Evolutionary conservation across 208 protist species (phyloP).

Genomic region (Crithidia sp.): DNA sequence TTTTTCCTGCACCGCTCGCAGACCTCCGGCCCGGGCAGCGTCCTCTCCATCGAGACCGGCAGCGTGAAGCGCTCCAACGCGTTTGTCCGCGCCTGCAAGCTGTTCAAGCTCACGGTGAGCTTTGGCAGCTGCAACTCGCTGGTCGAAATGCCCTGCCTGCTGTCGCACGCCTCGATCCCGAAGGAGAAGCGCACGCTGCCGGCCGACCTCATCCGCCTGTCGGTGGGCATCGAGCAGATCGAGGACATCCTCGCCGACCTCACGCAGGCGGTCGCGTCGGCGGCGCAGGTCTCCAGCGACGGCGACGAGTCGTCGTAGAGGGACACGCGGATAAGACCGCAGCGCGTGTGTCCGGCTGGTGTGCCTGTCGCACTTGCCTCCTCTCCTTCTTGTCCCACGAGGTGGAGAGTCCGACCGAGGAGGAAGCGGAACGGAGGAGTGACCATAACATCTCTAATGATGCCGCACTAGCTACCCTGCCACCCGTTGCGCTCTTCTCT

Average conservation of each 20-base stretch:
- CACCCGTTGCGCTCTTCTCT: too few species aligned
- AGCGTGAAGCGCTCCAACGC: constrained; percentile 55
- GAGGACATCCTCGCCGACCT: constrained; percentile 93
- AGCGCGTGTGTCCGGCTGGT: too few species aligned
- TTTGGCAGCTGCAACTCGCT: constrained; percentile 95
- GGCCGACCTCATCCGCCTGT: constrained; percentile 91
- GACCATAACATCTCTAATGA: too few species aligned
- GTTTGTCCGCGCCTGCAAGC: constrained; percentile 82
- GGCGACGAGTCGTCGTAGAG: constrained; percentile 18
- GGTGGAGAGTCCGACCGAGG: too few species aligned
- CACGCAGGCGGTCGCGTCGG: constrained; percentile 71
- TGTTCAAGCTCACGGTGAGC: constrained; percentile 94
- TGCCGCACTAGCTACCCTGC: too few species aligned
- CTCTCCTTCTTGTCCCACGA: too few species aligned
- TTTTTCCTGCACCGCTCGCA: constrained; percentile 76
- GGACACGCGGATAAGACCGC: not conserved
- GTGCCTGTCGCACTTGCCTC: too few species aligned
- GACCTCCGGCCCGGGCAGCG: constrained; percentile 59
- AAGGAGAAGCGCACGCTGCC: constrained; percentile 85
- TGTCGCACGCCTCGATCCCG: constrained; percentile 96
- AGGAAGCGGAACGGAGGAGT: too few species aligned
- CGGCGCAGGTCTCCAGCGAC: constrained; percentile 29
- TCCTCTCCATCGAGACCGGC: constrained; percentile 83
- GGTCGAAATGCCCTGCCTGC: constrained; percentile 91
- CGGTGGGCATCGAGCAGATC: constrained; percentile 94